Evolutionary conservation across 2,329 filamentous ascomycete genomes (phyloP), one percentile per base, ranked within the genome.

Genomic region (Paecilomyces sp.): DNA sequence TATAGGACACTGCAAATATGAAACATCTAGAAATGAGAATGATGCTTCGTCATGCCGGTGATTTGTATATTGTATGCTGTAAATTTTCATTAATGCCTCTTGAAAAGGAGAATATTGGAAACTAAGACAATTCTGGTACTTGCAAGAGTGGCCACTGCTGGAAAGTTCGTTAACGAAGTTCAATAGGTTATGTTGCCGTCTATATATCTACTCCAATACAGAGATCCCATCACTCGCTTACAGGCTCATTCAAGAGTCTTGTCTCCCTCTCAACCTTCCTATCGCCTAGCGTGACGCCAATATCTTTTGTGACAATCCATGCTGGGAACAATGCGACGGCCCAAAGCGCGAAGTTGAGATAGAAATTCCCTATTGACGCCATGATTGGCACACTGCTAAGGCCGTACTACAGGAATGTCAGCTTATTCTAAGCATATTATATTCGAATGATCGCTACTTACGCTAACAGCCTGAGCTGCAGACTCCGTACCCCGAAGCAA

Each of bases 341-440:
- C 87, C 87, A 91, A 0, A 91, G 75, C 0, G 76, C 83, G 68
- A 90, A 89, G 66, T 90, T 91, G 66, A 90, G 75, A 67, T 91
- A 91, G 0, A 89, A 80, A 15, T 80, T 85, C 2, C 87, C 88
- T 2, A 89, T 80, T 56, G 86, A 76, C 1, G 83, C 87, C 70
- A 91, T 87, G 5, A 89, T 70, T 0, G 77, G 74, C 9, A 90
- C 64, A 2, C 85, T 86, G 8, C 82, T 83, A 0, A 90, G 71
- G 0, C 88, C 88, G 61, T 91, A 91, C 76, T 80, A 41, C 59
- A 25, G 33, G 24, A 31, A 9, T 5, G 7, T 15, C 50, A 3
- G 11, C 33, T 36, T 18, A 47, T 33, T 12, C 15, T 47, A 15
- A 22, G n/a, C 30, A 54, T 24, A 53, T 13, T 30, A 9, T 53